Evolutionary conservation across 306 rosid genomes (phyloP).

Genomic region (Trifolium dubium): DNA sequence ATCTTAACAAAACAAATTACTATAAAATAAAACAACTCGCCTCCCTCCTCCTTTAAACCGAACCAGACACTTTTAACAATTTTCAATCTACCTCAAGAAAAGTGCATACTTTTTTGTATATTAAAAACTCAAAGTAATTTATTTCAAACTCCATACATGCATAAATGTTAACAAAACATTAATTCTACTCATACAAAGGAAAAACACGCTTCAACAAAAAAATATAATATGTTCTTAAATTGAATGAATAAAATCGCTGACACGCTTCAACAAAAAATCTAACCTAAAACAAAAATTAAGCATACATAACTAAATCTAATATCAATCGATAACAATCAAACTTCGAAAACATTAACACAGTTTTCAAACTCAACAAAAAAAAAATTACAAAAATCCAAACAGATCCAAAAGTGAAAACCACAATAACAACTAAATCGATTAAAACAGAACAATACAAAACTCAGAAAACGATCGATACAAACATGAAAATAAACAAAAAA

Average conservation of each 20-base stretch:
- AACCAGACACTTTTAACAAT: neutral
- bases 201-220: neutral
- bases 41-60: neutral
- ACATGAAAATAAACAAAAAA: neutral
- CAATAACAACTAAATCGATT: conserved; percentile 8
- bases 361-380: conserved; percentile 6
- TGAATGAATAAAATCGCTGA: neutral
- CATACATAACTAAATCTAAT: conserved; percentile 4
- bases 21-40: neutral
- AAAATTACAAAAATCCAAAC: neutral
- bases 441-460: neutral
- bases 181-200: too few species aligned
- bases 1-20: neutral
- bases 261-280: neutral
- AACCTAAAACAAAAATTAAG: neutral
- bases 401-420: conserved; percentile 42
- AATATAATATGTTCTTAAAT: neutral
- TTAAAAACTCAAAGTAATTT: neutral
- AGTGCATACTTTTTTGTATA: neutral
- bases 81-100: conserved; percentile 16
- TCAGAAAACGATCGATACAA: neutral
- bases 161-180: too few species aligned
- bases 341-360: neutral
- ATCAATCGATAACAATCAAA: neutral
- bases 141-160: neutral